These are phyloP conservation scores for Komagataella kurtzmanii DNA, from an alignment of 805 yeast genomes.

Conservation along the genomic window DNA sequence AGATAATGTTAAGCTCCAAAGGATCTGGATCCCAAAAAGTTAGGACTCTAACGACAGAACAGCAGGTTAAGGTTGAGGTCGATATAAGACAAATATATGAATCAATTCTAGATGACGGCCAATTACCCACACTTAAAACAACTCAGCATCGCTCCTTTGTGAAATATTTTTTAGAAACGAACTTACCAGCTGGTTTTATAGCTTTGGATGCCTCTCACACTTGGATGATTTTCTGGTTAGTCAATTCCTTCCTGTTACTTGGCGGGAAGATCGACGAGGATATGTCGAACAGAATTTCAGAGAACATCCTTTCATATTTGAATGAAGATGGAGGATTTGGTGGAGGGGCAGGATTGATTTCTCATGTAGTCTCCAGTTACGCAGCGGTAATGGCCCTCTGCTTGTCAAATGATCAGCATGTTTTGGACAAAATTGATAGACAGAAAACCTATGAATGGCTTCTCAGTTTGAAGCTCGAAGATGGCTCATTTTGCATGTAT, in stretches of 20 bases:
- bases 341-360: constrained; percentile 73
- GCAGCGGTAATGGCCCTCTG: constrained; percentile 61
- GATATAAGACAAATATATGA: constrained; percentile 17
- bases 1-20: constrained; percentile 10
- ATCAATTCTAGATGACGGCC: constrained; percentile 13
- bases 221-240: constrained; percentile 82
- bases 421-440: constrained; percentile 32
- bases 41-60: constrained; percentile 20
- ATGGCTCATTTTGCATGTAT: constrained; percentile 75
- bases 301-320: constrained; percentile 17
- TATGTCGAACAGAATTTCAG: constrained; percentile 12
- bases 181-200: constrained; percentile 36
- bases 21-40: constrained; percentile 8
- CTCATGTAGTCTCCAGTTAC: constrained; percentile 78
- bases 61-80: constrained; percentile 26
- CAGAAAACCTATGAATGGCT: constrained; percentile 48
- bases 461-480: constrained; percentile 39
- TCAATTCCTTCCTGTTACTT: constrained; percentile 36
- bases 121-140: constrained; percentile 14
- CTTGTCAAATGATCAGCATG: constrained; percentile 24
- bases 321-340: constrained; percentile 54
- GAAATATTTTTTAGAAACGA: constrained; percentile 21
- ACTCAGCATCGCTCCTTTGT: constrained; percentile 30
- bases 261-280: constrained; percentile 15
- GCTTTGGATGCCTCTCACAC: constrained; percentile 82